Evolutionary conservation across 768 basidiomycete genomes (phyloP), one percentile per base, ranked within the genome.

Genomic region (Rubroboletus satanas): DNA sequence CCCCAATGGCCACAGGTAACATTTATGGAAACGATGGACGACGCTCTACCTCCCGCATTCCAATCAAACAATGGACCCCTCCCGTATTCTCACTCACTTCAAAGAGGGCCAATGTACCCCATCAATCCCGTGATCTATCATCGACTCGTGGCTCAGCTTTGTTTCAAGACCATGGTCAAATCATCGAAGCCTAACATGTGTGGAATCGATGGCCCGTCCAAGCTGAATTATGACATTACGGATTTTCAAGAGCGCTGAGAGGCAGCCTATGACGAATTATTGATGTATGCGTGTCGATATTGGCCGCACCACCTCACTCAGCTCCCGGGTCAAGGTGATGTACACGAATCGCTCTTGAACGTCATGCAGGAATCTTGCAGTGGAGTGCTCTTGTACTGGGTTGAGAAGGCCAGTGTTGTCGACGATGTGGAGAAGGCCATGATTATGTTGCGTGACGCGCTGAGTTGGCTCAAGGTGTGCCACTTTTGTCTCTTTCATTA

Each of bases 241-340:
- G 61, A 57, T 49, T 50, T 63, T 37, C 29, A 8, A 15, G 58
- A 54, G 14, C 55, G 62, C 14, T 36, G 53, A 3, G 18, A 26
- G 21, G 28, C 35, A 5, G 58, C 51, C 5, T 53, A 51, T 26
- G 53, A 63, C 18, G 61, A 57, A 41, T 54, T 58, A 1, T 28
- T 63, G 26, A 4, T 45, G 6, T 63, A 63, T 31, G 57, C 62
- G 3, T 63, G 62, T 60, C 57, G 55, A 10, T 63, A 52, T 35
- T 63, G 62, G 62, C 50, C 49, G n/a, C 45, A 53, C 17, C 62
- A 63, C 36, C 55, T 63, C 29, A 35, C 41, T 12, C 59, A 54
- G n/a, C 46, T 60, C 7, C 59, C 59, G 29, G 31, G 26, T 26
- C 29, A 31, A 36, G 55, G 50, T 28, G 29, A 43, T 18, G 32